These are phyloP conservation scores for Lipomyces yamanashiensis DNA, from an alignment of 805 yeast species.

Conservation along the genomic window DNA sequence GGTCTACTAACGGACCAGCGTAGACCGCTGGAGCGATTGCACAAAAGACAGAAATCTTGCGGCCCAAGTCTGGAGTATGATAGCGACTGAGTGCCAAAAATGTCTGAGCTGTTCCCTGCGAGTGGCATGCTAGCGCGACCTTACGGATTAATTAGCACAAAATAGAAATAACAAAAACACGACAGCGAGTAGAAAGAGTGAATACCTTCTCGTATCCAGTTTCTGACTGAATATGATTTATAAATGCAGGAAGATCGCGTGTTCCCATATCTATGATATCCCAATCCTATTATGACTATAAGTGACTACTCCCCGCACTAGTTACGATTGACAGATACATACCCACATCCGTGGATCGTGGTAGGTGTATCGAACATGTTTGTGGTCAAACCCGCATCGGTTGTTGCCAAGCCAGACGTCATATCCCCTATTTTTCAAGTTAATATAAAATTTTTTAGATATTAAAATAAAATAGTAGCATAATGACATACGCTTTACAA, in stretches of 20 bases:
- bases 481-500: conserved; percentile 43
- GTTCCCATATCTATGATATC: conserved; percentile 81
- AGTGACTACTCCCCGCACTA: no score
- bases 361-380: conserved; percentile 57
- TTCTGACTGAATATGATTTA: conserved; percentile 59
- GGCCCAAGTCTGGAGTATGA: conserved; percentile 51
- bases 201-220: conserved; percentile 44
- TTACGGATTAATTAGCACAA: conserved; percentile 46
- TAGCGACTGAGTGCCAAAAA: conserved; percentile 67
- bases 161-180: background rate
- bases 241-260: conserved; percentile 74
- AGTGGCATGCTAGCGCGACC: conserved; percentile 75
- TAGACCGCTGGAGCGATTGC: conserved; percentile 91
- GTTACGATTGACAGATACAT: background rate
- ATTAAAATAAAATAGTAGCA: background rate
- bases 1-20: conserved; percentile 76
- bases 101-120: conserved; percentile 92
- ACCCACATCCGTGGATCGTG: conserved; percentile 69
- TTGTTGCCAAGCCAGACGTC: conserved; percentile 95
- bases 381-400: conserved; percentile 80
- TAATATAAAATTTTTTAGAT: background rate
- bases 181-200: no score
- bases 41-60: conserved; percentile 67
- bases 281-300: conserved; percentile 63
- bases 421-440: conserved; percentile 52